A percentile compares a stretch with the other conserved stretches of the same genome.
Evolutionary conservation across 202 grass and related monocot species (phyloP).

Genomic region (Brachypodium distachyon): DNA sequence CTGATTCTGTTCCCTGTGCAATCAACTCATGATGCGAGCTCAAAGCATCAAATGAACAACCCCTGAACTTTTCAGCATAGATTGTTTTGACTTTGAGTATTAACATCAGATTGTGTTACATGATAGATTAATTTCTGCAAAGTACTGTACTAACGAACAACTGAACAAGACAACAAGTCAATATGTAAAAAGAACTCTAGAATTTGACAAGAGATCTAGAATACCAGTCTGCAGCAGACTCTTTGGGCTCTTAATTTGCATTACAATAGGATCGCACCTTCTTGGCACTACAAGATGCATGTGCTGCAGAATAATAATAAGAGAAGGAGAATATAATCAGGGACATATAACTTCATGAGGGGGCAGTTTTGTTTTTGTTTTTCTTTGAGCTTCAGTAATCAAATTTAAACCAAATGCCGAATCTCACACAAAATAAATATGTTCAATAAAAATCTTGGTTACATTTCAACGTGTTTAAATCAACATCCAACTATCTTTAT

Average conservation of each 20-base stretch:
- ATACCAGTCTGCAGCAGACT: neutral
- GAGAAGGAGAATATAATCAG: neutral
- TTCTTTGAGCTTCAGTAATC: too few relatives aligned
- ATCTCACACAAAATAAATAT: too few relatives aligned
- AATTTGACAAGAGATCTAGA: neutral
- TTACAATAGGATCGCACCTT: neutral
- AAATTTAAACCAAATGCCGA: too few relatives aligned
- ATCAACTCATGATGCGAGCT: too few relatives aligned
- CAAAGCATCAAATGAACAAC: slow-evolving; percentile 36
- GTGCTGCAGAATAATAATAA: neutral
- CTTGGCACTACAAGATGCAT: neutral
- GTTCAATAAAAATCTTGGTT: too few relatives aligned
- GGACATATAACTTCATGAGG: neutral
- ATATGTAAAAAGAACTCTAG: neutral
- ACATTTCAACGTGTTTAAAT: too few relatives aligned
- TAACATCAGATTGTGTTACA: neutral
- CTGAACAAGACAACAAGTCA: too few relatives aligned
- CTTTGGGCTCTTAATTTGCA: neutral
- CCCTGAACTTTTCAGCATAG: slow-evolving; percentile 5
- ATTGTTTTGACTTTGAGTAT: neutral
- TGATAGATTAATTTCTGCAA: neutral
- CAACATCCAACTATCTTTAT: too few relatives aligned
- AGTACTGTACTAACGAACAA: too few relatives aligned
- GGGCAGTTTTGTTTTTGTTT: too few relatives aligned
- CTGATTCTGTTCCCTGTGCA: too few relatives aligned